Conservation (phyloP, 306 rosid species). For the Prunus campanulata region DNA sequence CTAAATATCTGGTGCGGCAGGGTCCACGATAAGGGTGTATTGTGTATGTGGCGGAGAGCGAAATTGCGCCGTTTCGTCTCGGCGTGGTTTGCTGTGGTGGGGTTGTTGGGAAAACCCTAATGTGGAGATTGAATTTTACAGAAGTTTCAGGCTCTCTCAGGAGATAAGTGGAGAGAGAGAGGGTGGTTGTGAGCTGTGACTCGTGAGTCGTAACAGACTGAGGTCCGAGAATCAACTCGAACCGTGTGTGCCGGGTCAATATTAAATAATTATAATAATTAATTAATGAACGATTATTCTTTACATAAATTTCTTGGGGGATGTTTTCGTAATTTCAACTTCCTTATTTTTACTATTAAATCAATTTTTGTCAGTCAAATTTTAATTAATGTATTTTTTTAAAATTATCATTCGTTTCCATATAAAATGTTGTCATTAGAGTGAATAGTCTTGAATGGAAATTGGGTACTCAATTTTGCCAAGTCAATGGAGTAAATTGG, state of each 20-base stretch:
- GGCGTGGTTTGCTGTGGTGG: not conserved
- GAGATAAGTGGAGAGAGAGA: not conserved
- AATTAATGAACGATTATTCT: no score
- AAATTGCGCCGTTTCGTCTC: not conserved
- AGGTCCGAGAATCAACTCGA: not conserved
- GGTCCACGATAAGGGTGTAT: not conserved
- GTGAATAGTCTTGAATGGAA: no score
- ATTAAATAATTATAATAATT: not conserved
- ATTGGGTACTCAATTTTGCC: no score
- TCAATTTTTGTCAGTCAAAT: no score
- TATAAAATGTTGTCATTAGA: no score
- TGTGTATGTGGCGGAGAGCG: not conserved
- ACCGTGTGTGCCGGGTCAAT: not conserved
- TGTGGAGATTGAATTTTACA: not conserved
- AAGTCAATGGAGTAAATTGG: no score
- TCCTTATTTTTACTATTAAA: no score
- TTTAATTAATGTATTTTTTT: no score
- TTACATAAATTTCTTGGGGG: no score
- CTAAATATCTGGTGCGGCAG: slow-evolving; percentile 30
- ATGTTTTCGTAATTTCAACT: no score
- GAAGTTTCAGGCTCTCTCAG: not conserved
- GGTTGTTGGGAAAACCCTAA: slow-evolving; percentile 6
- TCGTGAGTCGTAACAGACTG: not conserved
- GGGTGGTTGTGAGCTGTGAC: not conserved
- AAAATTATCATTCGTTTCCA: no score